Evolutionary conservation across 1,139 yeast genomes (phyloP), one percentile per base, ranked within the genome.

Genomic region (Candida mesenterica): DNA sequence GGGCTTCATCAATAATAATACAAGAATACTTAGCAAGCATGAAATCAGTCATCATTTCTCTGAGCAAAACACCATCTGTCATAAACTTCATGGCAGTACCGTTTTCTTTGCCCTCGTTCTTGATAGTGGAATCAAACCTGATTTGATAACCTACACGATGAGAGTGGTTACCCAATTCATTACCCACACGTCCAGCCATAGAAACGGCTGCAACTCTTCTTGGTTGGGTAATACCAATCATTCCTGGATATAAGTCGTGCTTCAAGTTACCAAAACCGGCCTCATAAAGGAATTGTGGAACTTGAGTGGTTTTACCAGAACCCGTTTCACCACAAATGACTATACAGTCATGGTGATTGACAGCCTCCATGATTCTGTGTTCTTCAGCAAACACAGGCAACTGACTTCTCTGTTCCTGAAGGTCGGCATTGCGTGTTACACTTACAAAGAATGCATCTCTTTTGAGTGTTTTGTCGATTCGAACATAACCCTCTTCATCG

Each of bases 121-220:
- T 76, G 4, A 83, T 75, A 2, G 79, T 77, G 3, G 92, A 74
- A 51, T 94, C 98, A 52, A 94, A 94, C 46, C 99, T 68, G 40
- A 94, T 85, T 58, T 92, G 97, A 55, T 92, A 79, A 7, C 92
- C 96, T 9, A 94, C 98, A 40, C 76, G 69, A 19, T 73, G 59
- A 3, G 86, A 82, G 47, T 84, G 88, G 44, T 82, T 75, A 0
- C 97, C 97, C 40, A 92, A 63, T 57, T 92, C 99, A 28, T 72
- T 69, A 0, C 81, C 71, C 4, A 92, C 96, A 62, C 99, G 82
- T 38, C 78, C 74, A 1, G 98, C 92, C 97, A 94, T 92, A 4
- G 97, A 86, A 4, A 94, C 95, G 1, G 98, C 97, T 4, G 99
- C 99, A 39, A 92, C 98, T 64, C 99, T 77, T 67, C 99, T 78